A percentile compares a stretch with the other conserved stretches of the same genome.
phyloP scores from a whole-genome alignment of 192 early-diverging fungal genomes.

The Jimgerdemannia flammicorona region DNA sequence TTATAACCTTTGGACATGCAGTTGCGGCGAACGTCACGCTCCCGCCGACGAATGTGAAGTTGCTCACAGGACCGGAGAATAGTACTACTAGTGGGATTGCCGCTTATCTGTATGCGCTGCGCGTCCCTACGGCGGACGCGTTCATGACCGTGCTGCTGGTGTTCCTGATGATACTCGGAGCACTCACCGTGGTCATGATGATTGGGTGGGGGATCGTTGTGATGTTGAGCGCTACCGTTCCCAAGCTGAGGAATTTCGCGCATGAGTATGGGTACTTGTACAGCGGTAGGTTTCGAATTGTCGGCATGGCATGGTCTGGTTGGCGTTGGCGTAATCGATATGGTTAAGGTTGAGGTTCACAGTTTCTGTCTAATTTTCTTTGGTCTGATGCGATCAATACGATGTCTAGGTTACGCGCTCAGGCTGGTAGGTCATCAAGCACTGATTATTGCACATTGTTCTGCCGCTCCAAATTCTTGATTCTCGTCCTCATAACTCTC shows the following conservation, averaged over 20 bases:
- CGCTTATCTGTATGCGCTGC: conserved; percentile 5
- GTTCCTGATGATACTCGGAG: conserved; percentile 1
- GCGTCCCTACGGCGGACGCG: neutral
- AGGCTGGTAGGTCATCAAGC: no score
- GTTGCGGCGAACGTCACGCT: no score
- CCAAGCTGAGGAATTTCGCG: neutral
- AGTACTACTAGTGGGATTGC: neutral
- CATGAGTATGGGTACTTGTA: neutral
- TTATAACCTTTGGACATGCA: no score
- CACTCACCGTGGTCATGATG: conserved; percentile 6
- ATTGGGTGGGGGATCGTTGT: neutral
- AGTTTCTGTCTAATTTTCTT: no score
- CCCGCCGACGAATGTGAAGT: no score
- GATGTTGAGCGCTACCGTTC: neutral
- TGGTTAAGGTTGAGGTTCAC: no score
- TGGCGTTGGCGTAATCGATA: no score
- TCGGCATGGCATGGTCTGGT: no score
- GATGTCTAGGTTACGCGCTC: no score
- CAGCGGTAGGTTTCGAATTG: neutral
- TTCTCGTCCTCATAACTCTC: neutral
- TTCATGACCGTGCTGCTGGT: conserved; percentile 9
- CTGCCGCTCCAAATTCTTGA: no score
- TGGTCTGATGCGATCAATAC: no score
- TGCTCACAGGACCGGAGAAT: conserved; percentile 3
- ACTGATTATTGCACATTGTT: no score